These are phyloP conservation scores for Magnaporthiopsis rhizophila DNA, from an alignment of 2,329 filamentous ascomycete species.

Conservation along the genomic window DNA sequence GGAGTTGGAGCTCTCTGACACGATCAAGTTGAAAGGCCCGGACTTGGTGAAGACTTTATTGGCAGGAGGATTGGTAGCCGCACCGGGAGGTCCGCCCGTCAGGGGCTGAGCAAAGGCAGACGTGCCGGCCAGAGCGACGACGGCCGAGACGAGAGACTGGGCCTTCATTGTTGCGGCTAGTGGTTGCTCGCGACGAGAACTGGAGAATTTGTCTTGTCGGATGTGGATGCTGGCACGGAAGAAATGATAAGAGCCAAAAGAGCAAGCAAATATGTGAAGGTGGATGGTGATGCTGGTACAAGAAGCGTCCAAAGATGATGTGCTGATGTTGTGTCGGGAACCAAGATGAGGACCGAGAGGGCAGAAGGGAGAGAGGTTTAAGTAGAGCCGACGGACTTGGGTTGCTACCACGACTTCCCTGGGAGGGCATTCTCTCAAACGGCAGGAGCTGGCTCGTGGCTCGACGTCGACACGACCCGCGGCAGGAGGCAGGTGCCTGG, in stretches of 20 bases:
- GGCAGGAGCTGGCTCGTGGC: not conserved
- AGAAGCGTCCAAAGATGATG: not conserved
- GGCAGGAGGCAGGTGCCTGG: not conserved
- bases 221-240: not conserved
- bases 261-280: not conserved
- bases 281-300: not conserved
- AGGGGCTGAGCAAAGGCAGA: slow-evolving; percentile 17
- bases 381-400: not conserved
- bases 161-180: slow-evolving; percentile 1
- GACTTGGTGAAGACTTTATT: slow-evolving; percentile 16
- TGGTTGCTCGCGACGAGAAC: not conserved
- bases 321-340: not conserved
- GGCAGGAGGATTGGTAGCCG: not conserved
- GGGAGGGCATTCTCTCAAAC: not conserved
- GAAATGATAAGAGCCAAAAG: not conserved
- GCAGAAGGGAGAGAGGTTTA: not conserved
- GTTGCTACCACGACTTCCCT: not conserved
- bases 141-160: not conserved
- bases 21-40: slow-evolving; percentile 25
- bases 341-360: not conserved
- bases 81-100: not conserved
- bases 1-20: slow-evolving; percentile 20
- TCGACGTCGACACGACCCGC: not conserved
- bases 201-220: not conserved
- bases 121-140: slow-evolving; percentile 7